Percentiles rank a stretch among this genome's conserved stretches.
Evolutionary conservation across 495 filamentous ascomycete species (phyloP).

Genomic region (Aspergillus sclerotioniger): DNA sequence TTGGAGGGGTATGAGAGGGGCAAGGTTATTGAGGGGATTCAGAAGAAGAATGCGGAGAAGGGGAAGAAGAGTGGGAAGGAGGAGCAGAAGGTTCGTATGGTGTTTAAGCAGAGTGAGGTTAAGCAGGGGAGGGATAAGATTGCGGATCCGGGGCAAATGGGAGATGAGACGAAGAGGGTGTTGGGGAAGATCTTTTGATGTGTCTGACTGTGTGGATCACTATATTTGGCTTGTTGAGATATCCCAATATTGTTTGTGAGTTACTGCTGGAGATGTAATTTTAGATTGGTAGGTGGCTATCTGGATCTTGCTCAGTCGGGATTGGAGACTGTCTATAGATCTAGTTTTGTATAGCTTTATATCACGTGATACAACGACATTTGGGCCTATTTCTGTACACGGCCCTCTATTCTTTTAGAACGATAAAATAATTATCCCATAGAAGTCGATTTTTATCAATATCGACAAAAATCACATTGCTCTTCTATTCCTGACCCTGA

Average conservation of each 20-base stretch:
- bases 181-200: conserved; percentile 73
- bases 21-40: conserved; percentile 70
- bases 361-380: too few relatives aligned
- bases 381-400: too few relatives aligned
- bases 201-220: neutral
- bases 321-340: too few relatives aligned
- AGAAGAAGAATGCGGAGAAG: conserved; percentile 54
- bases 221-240: conserved; percentile 8
- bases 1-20: conserved; percentile 78
- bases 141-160: conserved; percentile 45
- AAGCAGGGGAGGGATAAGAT: conserved; percentile 33
- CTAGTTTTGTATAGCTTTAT: neutral
- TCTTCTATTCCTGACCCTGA: too few relatives aligned
- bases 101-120: conserved; percentile 74
- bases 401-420: too few relatives aligned
- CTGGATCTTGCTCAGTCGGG: too few relatives aligned
- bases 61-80: conserved; percentile 19
- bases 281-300: too few relatives aligned
- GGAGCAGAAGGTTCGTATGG: conserved; percentile 44
- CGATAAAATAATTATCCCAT: too few relatives aligned
- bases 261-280: too few relatives aligned
- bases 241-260: conserved; percentile 10
- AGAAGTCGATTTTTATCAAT: too few relatives aligned
- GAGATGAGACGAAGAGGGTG: conserved; percentile 71
- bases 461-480: too few relatives aligned